Conservation (phyloP, 2,329 filamentous ascomycete genomes). For the Xylaria sp. region DNA sequence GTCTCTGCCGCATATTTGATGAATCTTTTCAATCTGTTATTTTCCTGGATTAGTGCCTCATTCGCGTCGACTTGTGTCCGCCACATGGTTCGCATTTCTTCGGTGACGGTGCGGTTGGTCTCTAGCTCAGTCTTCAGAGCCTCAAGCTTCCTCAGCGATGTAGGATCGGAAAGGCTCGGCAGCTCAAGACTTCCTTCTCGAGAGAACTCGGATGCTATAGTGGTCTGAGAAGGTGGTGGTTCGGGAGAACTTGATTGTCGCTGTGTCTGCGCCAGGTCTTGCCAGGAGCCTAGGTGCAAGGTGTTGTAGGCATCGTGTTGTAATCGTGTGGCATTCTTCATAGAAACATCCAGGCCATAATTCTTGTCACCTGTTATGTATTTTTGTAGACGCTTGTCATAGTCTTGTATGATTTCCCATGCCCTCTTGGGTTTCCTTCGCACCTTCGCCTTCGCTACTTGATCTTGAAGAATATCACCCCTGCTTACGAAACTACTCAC, state of each 20-base stretch:
- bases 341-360: too few relatives aligned
- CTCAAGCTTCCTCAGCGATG: background rate
- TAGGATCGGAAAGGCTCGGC: too few relatives aligned
- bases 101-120: background rate
- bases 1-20: constrained; percentile 10
- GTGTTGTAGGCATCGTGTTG: background rate
- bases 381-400: constrained; percentile 11
- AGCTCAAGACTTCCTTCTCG: too few relatives aligned
- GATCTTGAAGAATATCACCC: constrained; percentile 14
- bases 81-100: background rate
- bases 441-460: background rate
- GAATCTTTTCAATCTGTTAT: constrained; percentile 1
- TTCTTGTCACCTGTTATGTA: background rate
- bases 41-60: constrained; percentile 2
- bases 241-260: background rate
- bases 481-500: background rate
- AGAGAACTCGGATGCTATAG: background rate
- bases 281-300: background rate
- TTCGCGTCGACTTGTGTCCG: constrained; percentile 2
- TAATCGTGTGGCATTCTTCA: background rate
- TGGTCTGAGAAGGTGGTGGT: background rate
- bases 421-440: constrained; percentile 20
- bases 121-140: background rate
- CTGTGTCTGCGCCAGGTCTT: background rate
- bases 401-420: constrained; percentile 28